These are phyloP conservation scores for Chaetomium fimeti DNA, from an alignment of 495 filamentous ascomycete species.

Conservation along the genomic window DNA sequence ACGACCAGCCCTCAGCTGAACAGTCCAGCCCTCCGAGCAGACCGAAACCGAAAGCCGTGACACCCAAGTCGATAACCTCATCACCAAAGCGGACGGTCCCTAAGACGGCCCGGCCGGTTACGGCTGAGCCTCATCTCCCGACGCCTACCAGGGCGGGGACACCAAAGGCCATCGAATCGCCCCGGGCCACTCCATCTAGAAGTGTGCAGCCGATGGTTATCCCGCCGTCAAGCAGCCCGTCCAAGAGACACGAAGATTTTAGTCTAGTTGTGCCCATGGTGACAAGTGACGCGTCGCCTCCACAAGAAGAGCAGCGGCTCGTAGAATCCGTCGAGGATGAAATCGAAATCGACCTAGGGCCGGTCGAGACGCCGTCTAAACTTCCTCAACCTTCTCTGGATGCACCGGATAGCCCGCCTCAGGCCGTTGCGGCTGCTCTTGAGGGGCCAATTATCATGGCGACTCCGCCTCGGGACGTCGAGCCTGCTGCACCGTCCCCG, in stretches of 20 bases:
- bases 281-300: conserved; percentile 26
- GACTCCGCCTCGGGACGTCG: conserved; percentile 15
- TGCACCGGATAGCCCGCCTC: conserved; percentile 19
- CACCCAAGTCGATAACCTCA: conserved; percentile 41
- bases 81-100: conserved; percentile 48
- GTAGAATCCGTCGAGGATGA: neutral
- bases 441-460: conserved; percentile 18
- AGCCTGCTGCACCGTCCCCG: conserved; percentile 24
- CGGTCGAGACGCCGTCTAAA: conserved; percentile 3
- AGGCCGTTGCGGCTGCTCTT: neutral
- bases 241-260: conserved; percentile 50
- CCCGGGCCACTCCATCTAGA: conserved; percentile 44
- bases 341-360: conserved; percentile 13
- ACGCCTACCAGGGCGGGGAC: conserved; percentile 37
- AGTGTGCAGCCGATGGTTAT: conserved; percentile 19
- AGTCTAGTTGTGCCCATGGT: conserved; percentile 48
- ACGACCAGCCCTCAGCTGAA: conserved; percentile 45
- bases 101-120: conserved; percentile 40
- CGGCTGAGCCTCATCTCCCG: conserved; percentile 44
- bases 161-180: conserved; percentile 34
- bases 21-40: conserved; percentile 42
- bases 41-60: conserved; percentile 38
- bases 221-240: conserved; percentile 33
- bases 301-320: conserved; percentile 11
- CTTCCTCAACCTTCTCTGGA: conserved; percentile 27